Evolutionary conservation across 78 protist genomes (phyloP).

Genomic region (Dictyostelium brefeldianum): DNA sequence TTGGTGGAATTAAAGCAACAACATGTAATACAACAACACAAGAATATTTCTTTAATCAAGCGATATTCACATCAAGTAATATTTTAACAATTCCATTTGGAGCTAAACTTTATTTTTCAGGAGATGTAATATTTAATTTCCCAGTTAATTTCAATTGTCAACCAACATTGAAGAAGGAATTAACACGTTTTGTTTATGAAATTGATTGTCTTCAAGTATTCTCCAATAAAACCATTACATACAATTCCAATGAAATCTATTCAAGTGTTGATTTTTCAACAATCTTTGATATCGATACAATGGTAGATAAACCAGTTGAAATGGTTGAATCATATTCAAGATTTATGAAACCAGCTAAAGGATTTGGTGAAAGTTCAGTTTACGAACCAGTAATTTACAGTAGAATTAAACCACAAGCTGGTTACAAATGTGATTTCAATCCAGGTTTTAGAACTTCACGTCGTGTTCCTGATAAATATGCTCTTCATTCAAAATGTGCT

Average conservation of each 20-base stretch:
- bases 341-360: conserved; percentile 2
- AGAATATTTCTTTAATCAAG: conserved; percentile 9
- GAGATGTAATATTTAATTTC: conserved; percentile 10
- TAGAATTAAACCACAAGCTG: conserved; percentile 8
- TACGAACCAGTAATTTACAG: conserved; percentile 3
- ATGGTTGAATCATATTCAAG: not conserved
- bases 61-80: not conserved
- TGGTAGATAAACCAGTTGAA: conserved; percentile 11
- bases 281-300: not conserved
- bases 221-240: not conserved
- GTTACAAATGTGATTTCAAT: conserved; percentile 17
- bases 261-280: conserved; percentile 11
- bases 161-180: not conserved
- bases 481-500: conserved; percentile 1
- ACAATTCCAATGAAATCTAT: not conserved
- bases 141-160: conserved; percentile 23
- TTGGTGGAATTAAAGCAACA: not conserved
- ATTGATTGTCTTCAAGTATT: conserved; percentile 9
- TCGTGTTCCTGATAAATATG: conserved; percentile 18
- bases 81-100: conserved; percentile 1
- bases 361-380: not conserved
- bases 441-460: conserved; percentile 12
- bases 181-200: conserved; percentile 11
- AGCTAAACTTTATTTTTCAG: not conserved
- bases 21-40: not conserved